These are phyloP conservation scores for Acer saccharum DNA, from an alignment of 345 rosid species.

Conservation along the genomic window DNA sequence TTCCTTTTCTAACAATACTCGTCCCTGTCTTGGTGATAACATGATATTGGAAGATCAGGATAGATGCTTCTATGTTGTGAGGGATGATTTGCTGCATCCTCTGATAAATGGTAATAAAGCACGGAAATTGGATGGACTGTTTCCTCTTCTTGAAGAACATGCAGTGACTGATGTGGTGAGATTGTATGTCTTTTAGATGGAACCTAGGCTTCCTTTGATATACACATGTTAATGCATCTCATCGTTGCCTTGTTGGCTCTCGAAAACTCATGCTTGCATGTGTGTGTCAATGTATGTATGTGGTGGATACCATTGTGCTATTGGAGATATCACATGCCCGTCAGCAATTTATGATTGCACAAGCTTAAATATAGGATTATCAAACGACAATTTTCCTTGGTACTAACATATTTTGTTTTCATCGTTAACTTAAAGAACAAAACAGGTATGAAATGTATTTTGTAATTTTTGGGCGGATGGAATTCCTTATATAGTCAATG, in stretches of 20 bases:
- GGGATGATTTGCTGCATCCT: constrained; percentile 94
- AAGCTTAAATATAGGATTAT: background rate
- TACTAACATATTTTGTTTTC: background rate
- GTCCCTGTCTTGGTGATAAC: constrained; percentile 47
- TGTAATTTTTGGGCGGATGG: background rate
- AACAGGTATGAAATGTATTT: background rate
- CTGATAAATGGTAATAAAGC: constrained; percentile 90
- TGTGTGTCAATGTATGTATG: background rate
- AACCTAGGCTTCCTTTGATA: background rate
- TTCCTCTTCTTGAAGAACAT: constrained; percentile 67
- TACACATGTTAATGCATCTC: background rate
- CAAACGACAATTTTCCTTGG: background rate
- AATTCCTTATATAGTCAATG: background rate
- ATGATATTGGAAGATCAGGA: constrained; percentile 27
- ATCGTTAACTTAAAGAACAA: background rate
- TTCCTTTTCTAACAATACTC: constrained; percentile 40
- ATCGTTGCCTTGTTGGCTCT: background rate
- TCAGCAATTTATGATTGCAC: background rate
- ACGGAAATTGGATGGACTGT: constrained; percentile 80
- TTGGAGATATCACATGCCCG: constrained; percentile 12
- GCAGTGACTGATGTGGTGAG: constrained; percentile 86
- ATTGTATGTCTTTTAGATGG: constrained; percentile 9
- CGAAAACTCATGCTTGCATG: constrained; percentile 4
- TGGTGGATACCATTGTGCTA: constrained; percentile 3
- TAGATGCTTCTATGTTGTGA: constrained; percentile 62